A percentile compares a stretch with the other conserved stretches of the same genome.
Conservation (phyloP, 305 asterid genomes). For the Petunia hybrid region DNA sequence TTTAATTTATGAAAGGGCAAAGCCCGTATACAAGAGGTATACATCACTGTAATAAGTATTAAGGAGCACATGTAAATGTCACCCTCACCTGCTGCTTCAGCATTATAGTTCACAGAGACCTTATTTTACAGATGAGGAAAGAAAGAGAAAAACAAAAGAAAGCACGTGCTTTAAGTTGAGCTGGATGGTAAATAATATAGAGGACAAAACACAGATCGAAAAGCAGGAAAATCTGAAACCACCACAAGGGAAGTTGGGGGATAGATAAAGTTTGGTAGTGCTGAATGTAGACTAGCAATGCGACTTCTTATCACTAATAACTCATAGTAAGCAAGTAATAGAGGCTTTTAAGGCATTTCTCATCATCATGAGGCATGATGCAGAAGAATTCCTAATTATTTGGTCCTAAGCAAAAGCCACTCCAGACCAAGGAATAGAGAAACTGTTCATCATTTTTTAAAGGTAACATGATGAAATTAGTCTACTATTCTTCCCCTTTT, state of each 20-base stretch:
- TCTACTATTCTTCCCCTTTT: neutral
- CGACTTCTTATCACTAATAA: neutral
- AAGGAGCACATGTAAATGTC: neutral
- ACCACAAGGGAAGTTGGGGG: slow-evolving; percentile 16
- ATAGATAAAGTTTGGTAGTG: neutral
- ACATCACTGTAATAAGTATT: neutral
- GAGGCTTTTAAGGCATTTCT: neutral
- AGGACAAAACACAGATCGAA: slow-evolving; percentile 11
- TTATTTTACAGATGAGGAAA: slow-evolving; percentile 11
- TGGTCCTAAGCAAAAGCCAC: neutral
- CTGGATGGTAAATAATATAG: neutral
- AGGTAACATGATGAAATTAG: neutral
- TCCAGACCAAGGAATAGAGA: neutral
- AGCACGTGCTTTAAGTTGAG: neutral
- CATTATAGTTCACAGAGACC: slow-evolving; percentile 3
- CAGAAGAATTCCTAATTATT: neutral
- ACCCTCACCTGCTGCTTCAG: slow-evolving; percentile 1
- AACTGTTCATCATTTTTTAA: neutral
- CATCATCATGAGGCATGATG: neutral
- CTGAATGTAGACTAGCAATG: slow-evolving; percentile 11
- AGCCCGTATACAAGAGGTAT: no score
- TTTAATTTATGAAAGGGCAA: no score
- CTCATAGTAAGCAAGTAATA: slow-evolving; percentile 8
- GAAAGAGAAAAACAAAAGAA: slow-evolving; percentile 7
- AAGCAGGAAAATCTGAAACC: slow-evolving; percentile 8